phyloP scores from a whole-genome alignment of 2,329 filamentous ascomycete species.

The Chrysosporium keratinophilum region DNA sequence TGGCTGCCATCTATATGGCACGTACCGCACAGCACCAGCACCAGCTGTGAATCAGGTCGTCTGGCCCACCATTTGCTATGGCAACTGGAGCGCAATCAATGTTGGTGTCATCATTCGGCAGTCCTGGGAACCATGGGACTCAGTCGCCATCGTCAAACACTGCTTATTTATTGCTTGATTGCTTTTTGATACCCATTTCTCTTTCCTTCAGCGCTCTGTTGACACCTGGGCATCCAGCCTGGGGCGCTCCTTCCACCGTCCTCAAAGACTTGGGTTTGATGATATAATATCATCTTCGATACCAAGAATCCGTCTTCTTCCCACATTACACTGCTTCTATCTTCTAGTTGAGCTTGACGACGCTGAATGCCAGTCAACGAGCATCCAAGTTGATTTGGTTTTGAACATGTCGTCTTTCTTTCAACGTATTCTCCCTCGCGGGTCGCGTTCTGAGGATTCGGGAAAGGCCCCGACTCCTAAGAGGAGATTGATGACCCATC shows the following conservation, averaged over 20 bases:
- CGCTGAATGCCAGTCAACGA: no score
- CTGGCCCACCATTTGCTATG: not conserved
- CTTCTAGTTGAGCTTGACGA: not conserved
- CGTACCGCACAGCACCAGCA: not conserved
- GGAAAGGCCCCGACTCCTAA: not conserved
- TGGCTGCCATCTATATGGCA: not conserved
- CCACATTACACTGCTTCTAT: not conserved
- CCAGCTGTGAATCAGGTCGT: not conserved
- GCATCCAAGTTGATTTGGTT: not conserved
- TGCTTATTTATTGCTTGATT: not conserved
- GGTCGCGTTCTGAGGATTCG: not conserved
- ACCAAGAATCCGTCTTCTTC: not conserved
- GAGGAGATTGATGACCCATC: not conserved
- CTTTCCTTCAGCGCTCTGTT: not conserved
- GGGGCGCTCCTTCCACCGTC: no score
- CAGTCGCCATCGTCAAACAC: not conserved
- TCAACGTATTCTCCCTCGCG: not conserved
- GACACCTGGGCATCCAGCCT: not conserved
- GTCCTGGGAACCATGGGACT: not conserved
- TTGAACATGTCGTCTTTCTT: conserved; percentile 3
- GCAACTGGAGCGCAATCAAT: not conserved
- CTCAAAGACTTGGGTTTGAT: not conserved
- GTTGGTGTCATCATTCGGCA: not conserved
- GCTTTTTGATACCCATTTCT: not conserved
- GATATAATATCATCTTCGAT: not conserved